A percentile compares a stretch with the other conserved stretches of the same genome.
Evolutionary conservation across 345 rosid species (phyloP).

Genomic region (Eucalyptus leucophloia): DNA sequence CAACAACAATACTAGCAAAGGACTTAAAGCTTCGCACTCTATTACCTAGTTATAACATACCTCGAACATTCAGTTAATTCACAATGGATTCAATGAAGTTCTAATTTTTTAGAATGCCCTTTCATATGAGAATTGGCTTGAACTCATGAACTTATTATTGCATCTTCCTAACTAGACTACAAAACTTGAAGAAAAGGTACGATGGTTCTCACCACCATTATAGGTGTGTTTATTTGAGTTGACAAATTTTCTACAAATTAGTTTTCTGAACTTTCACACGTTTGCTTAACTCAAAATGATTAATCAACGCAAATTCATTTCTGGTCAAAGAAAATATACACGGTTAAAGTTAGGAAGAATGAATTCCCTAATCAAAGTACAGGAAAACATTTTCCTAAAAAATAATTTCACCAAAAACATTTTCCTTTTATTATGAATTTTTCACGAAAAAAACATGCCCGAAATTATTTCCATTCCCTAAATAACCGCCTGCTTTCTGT

Average conservation of each 20-base stretch:
- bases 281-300: too few relatives aligned
- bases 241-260: too few relatives aligned
- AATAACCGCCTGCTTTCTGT: neutral
- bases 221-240: neutral
- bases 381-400: neutral
- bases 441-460: neutral
- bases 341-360: too few relatives aligned
- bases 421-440: neutral
- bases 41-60: too few relatives aligned
- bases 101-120: accelerated
- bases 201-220: too few relatives aligned
- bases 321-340: accelerated
- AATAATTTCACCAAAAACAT: too few relatives aligned
- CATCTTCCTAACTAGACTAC: neutral
- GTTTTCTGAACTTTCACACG: neutral
- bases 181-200: neutral
- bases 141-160: accelerated
- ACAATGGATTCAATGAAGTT: neutral
- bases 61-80: too few relatives aligned
- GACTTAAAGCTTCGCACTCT: too few relatives aligned
- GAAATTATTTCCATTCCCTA: neutral
- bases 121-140: neutral
- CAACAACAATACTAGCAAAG: too few relatives aligned
- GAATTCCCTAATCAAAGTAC: neutral
- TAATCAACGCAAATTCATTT: neutral